These are phyloP conservation scores for Oryza nivara DNA, from an alignment of 176 grass and related monocot genomes.

Conservation along the genomic window DNA sequence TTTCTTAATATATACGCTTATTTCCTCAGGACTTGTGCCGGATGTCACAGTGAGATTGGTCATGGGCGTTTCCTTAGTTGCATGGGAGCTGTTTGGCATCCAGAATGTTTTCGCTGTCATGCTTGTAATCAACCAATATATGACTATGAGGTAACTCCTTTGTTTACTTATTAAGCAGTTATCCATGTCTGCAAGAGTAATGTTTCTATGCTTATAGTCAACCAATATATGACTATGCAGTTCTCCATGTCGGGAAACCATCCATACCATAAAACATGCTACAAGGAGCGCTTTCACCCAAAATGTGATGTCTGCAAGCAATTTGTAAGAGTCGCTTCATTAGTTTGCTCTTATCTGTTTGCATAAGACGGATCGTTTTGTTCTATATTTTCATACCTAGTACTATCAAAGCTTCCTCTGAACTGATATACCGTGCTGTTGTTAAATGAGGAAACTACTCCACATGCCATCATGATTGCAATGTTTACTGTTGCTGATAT, in stretches of 20 bases:
- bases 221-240: slow-evolving; percentile 43
- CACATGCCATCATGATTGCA: slow-evolving; percentile 7
- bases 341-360: slow-evolving; percentile 28
- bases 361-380: not conserved
- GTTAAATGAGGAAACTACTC: not conserved
- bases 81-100: slow-evolving; percentile 92
- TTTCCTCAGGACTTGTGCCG: slow-evolving; percentile 69
- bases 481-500: slow-evolving; percentile 29
- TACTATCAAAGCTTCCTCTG: slow-evolving; percentile 8
- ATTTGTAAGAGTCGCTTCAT: slow-evolving; percentile 67
- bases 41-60: slow-evolving; percentile 86
- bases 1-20: slow-evolving; percentile 27
- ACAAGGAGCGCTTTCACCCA: slow-evolving; percentile 86
- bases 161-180: slow-evolving; percentile 21
- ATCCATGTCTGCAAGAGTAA: not conserved
- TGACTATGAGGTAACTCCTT: slow-evolving; percentile 75
- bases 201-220: not conserved
- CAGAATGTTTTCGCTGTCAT: slow-evolving; percentile 90
- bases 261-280: slow-evolving; percentile 88
- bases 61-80: slow-evolving; percentile 82
- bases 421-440: not conserved
- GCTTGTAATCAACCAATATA: slow-evolving; percentile 81
- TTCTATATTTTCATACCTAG: slow-evolving; percentile 22
- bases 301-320: slow-evolving; percentile 98
- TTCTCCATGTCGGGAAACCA: slow-evolving; percentile 87